A percentile compares a stretch with the other conserved stretches of the same genome.
These are phyloP conservation scores for Cercospora sojina DNA, from an alignment of 2,329 filamentous ascomycete genomes.

Conservation along the genomic window DNA sequence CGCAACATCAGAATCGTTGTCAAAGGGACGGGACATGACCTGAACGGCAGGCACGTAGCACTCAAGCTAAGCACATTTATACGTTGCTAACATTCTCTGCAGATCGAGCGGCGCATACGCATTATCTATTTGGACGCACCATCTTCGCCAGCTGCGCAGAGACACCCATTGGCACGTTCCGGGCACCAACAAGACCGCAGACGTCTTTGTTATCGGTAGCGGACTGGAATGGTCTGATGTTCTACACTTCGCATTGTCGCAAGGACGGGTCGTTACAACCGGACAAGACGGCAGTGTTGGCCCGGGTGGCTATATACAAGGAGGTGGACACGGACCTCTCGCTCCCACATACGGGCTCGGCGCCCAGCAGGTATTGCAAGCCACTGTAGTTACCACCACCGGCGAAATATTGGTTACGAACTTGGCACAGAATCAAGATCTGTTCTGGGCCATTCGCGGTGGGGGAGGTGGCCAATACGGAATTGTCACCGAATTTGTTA, in stretches of 20 bases:
- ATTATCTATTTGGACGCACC: constrained; percentile 23
- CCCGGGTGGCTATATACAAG: constrained; percentile 57
- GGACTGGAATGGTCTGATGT: constrained; percentile 29
- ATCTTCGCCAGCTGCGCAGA: constrained; percentile 16
- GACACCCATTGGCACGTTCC: constrained; percentile 10
- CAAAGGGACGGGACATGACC: constrained; percentile 26
- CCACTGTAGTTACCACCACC: constrained; percentile 47
- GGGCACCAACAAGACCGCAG: constrained; percentile 10
- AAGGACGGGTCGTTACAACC: constrained; percentile 22
- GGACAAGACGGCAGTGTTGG: constrained; percentile 22
- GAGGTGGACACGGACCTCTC: constrained; percentile 59
- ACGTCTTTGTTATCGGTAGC: constrained; percentile 31
- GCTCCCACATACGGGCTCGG: constrained; percentile 56
- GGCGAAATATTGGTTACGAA: constrained; percentile 52
- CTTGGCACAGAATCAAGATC: constrained; percentile 50
- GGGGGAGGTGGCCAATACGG: constrained; percentile 61
- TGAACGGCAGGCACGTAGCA: constrained; percentile 17
- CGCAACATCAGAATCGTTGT: constrained; percentile 21
- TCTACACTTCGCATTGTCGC: constrained; percentile 21
- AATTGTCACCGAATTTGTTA: constrained; percentile 49
- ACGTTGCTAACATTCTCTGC: neutral
- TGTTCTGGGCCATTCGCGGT: constrained; percentile 64
- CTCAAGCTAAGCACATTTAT: neutral
- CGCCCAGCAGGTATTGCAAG: constrained; percentile 58
- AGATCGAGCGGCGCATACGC: constrained; percentile 22